Base-by-base conservation (phyloP, 177 flowering plant species). In the Vitis hybrid region DNA sequence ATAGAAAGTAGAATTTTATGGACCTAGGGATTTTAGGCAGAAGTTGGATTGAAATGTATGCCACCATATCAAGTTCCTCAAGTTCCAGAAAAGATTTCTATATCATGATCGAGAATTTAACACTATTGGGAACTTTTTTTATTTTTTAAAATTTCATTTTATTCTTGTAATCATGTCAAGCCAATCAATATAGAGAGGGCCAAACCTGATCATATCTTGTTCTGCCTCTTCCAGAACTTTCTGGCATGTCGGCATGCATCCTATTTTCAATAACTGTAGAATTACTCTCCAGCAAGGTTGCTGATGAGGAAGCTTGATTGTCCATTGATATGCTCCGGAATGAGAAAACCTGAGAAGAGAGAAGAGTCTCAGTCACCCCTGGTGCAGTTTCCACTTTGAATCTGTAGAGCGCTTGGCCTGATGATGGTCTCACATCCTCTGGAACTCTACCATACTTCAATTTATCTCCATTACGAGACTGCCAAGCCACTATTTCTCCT, bases 401-500 rank as follows among this genome's bases (percentile, higher is more conserved):
- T 81, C 96, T 85, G 77, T 91, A 95, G 50, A 95, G 89, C 51
- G 97, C 96, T 79, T 95, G 98, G 53, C 98, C 97, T 22, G 96
- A 87, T 67, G 91, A 87, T 56, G 98, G 97, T 77, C 91, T 86
- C 61, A 85, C 94, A 84, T 95, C 88, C 71, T 86, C 93, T 16
- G 88, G 88, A 80, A 95, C 90, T 76, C 90, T 86, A 50, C 99
- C 99, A 73, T 95, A 95, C 79, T 84, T 93, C 82, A 95, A 77
- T 74, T 88, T 95, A 63, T 93, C 94, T 66, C 97, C 97, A 74
- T 83, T 87, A 78, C 85, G 85, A 66, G 81, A 74, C 66, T 89
- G 83, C 97, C 97, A 95, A 64, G 99, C 99, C 73, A 95, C 92
- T 76, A 93, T 82, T 76, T 95, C 99, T 64, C 99, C 99, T 53